These are phyloP conservation scores for Fagus sylvatica DNA, from an alignment of 306 rosid genomes.

Conservation along the genomic window DNA sequence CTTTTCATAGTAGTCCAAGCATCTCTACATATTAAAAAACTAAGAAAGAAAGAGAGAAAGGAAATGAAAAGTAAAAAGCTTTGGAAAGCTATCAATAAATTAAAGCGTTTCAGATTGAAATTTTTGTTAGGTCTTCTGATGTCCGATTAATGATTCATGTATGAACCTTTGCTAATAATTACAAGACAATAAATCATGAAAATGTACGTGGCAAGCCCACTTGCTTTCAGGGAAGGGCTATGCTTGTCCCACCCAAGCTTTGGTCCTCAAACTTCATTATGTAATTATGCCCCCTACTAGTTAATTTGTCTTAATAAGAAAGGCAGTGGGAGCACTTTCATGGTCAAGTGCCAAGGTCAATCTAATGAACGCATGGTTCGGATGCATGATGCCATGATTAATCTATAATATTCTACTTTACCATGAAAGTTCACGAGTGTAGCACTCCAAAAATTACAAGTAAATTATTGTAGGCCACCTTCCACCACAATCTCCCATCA, in stretches of 20 bases:
- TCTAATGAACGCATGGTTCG: conserved; percentile 26
- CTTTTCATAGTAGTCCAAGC: too few relatives aligned
- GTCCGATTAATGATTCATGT: conserved; percentile 1
- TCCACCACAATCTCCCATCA: too few relatives aligned
- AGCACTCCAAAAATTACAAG: too few relatives aligned
- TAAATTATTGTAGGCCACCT: too few relatives aligned
- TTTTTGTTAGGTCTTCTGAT: background rate
- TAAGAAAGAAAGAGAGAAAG: background rate
- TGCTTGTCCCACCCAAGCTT: conserved; percentile 46
- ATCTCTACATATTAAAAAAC: too few relatives aligned
- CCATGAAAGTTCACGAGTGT: too few relatives aligned
- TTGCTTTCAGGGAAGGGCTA: conserved; percentile 42
- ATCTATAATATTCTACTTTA: conserved; percentile 3
- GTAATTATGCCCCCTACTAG: too few relatives aligned
- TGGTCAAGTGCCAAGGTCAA: background rate
- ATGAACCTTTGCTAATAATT: conserved; percentile 21
- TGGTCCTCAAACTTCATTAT: conserved; percentile 1
- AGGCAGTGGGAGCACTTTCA: background rate
- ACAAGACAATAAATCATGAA: background rate
- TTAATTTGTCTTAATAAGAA: background rate
- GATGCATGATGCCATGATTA: conserved; percentile 14
- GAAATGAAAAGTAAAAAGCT: background rate
- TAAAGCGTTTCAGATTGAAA: background rate
- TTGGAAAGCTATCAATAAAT: background rate
- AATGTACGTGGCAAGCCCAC: conserved; percentile 13